Conservation (phyloP, 1,139 yeast species). For the Saccharomyces hybrid region DNA sequence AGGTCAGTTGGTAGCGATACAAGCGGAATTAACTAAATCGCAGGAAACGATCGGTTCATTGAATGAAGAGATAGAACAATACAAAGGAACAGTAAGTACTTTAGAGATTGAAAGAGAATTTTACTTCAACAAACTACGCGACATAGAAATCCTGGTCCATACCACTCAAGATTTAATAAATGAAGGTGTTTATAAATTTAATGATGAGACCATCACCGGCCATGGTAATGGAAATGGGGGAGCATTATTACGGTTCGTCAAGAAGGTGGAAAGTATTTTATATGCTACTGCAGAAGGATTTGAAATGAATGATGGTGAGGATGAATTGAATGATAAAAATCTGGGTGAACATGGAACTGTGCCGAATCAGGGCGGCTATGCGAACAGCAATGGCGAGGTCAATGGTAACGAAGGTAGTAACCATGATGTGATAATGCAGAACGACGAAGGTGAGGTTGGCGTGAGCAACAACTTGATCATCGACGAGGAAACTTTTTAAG, state of each 20-base stretch:
- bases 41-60: conserved; percentile 37
- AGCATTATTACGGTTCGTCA: conserved; percentile 33
- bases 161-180: conserved; percentile 48
- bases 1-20: conserved; percentile 25
- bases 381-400: background rate
- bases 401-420: background rate
- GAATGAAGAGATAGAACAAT: conserved; percentile 46
- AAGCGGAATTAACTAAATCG: conserved; percentile 32
- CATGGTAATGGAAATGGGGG: background rate
- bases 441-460: background rate
- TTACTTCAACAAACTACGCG: conserved; percentile 82
- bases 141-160: conserved; percentile 75
- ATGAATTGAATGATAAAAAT: conserved; percentile 10
- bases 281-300: conserved; percentile 52
- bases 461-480: conserved; percentile 22
- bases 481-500: conserved; percentile 31
- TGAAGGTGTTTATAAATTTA: conserved; percentile 31
- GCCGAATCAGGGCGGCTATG: background rate
- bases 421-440: background rate
- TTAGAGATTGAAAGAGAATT: conserved; percentile 77
- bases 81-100: conserved; percentile 46
- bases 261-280: conserved; percentile 63
- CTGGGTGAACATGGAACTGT: background rate
- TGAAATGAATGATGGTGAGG: conserved; percentile 31
- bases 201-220: background rate